Percentiles rank a stretch among this genome's conserved stretches.
These are phyloP conservation scores for Saccharomyces hybrid DNA, from an alignment of 1,139 yeast species.

Conservation along the genomic window DNA sequence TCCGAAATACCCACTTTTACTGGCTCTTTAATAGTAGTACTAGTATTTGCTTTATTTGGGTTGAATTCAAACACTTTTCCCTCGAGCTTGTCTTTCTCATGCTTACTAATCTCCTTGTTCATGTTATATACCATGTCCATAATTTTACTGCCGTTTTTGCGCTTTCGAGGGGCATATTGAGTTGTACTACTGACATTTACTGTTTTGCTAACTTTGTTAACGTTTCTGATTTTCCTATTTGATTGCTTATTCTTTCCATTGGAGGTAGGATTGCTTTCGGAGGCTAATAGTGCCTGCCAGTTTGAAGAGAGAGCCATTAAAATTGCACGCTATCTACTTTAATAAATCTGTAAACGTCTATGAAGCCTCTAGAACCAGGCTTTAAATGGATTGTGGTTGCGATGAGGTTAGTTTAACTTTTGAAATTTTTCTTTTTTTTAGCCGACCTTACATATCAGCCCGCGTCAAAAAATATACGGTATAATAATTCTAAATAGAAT, in stretches of 20 bases:
- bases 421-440: conserved; percentile 3
- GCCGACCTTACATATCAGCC: conserved; percentile 2
- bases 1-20: conserved; percentile 1
- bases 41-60: neutral
- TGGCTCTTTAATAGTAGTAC: conserved; percentile 1
- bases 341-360: neutral
- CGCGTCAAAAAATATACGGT: neutral
- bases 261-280: neutral
- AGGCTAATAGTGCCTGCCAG: conserved; percentile 23
- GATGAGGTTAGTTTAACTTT: conserved; percentile 1
- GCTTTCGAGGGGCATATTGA: neutral
- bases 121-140: conserved; percentile 29
- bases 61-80: conserved; percentile 22
- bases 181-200: neutral
- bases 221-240: conserved; percentile 8
- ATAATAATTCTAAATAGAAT: neutral
- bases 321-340: neutral
- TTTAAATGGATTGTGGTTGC: neutral
- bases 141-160: conserved; percentile 14
- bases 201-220: neutral
- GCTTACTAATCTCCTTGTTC: conserved; percentile 25
- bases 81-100: conserved; percentile 19
- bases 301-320: conserved; percentile 31
- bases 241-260: neutral
- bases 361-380: conserved; percentile 1